A percentile compares a stretch with the other conserved stretches of the same genome.
Evolutionary conservation across 768 basidiomycete species (phyloP).

Genomic region (Tricholoma sp.): DNA sequence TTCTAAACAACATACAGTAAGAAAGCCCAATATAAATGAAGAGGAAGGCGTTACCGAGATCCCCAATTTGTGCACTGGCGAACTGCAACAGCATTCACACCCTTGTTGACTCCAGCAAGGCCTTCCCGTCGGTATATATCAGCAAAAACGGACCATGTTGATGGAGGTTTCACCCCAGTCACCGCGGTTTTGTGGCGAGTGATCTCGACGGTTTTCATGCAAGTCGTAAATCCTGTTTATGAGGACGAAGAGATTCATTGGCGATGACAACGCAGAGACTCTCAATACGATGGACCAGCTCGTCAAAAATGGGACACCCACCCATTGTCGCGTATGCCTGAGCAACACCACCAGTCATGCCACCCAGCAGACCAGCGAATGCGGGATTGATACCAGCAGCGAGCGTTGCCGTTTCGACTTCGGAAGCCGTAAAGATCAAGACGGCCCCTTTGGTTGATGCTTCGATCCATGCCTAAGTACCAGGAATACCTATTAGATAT

Average conservation of each 20-base stretch:
- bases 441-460: constrained; percentile 98
- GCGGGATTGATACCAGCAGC: constrained; percentile 72
- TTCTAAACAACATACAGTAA: constrained; percentile 40
- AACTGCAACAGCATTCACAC: constrained; percentile 92
- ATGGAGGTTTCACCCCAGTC: constrained; percentile 78
- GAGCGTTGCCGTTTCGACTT: constrained; percentile 73
- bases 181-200: constrained; percentile 91
- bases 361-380: constrained; percentile 84
- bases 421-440: constrained; percentile 91
- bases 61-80: constrained; percentile 95
- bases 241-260: neutral
- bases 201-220: constrained; percentile 99
- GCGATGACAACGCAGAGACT: constrained; percentile 3
- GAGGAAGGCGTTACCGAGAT: constrained; percentile 79
- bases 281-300: constrained; percentile 1
- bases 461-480: constrained; percentile 91
- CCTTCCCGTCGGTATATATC: constrained; percentile 95
- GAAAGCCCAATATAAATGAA: too few relatives aligned
- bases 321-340: constrained; percentile 99
- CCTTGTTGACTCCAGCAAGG: constrained; percentile 96
- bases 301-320: constrained; percentile 35
- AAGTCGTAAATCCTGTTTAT: constrained; percentile 86
- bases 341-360: constrained; percentile 95
- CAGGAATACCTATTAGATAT: constrained; percentile 4
- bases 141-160: constrained; percentile 90